These are phyloP conservation scores for Trypanosoma vivax DNA, from an alignment of 208 protist species.

Conservation along the genomic window DNA sequence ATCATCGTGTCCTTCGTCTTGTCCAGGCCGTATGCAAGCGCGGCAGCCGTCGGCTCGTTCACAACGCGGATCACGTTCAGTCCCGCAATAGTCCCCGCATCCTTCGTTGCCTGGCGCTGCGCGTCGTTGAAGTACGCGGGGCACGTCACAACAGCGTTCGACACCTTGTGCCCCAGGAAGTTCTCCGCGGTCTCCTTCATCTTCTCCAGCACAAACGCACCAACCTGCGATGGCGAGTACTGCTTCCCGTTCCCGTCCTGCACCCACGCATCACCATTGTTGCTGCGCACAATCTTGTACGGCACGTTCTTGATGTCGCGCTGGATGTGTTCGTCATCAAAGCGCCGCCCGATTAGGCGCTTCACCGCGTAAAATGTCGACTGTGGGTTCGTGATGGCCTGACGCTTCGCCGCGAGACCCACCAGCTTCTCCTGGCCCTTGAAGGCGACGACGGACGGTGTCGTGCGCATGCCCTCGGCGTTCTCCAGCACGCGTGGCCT, in stretches of 20 bases:
- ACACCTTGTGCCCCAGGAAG: constrained; percentile 80
- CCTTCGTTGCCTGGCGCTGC: constrained; percentile 58
- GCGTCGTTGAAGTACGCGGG: constrained; percentile 98
- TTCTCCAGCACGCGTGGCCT: constrained; percentile 1
- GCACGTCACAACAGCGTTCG: constrained; percentile 92
- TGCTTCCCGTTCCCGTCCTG: constrained; percentile 16
- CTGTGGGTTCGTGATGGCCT: constrained; percentile 3
- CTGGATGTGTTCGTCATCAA: constrained; percentile 39
- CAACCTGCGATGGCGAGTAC: constrained; percentile 57
- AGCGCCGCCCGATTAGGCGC: constrained; percentile 61
- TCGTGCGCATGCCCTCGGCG: not conserved
- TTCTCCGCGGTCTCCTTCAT: constrained; percentile 76
- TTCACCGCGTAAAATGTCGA: constrained; percentile 88
- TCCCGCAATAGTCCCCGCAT: not conserved
- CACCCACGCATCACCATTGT: constrained; percentile 3
- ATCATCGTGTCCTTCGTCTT: constrained; percentile 36
- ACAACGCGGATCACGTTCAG: constrained; percentile 96
- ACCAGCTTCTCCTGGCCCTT: constrained; percentile 4
- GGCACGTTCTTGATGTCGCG: constrained; percentile 79
- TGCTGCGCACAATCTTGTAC: constrained; percentile 90
- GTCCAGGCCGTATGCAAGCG: constrained; percentile 94
- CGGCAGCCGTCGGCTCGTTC: constrained; percentile 98
- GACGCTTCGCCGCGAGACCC: constrained; percentile 1
- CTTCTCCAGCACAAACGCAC: constrained; percentile 73
- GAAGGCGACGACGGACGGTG: constrained; percentile 1